Evolutionary conservation across 352 stramenopile species (phyloP), one percentile per base, ranked within the genome.

Genomic region (Phytophthora chlamydospora): DNA sequence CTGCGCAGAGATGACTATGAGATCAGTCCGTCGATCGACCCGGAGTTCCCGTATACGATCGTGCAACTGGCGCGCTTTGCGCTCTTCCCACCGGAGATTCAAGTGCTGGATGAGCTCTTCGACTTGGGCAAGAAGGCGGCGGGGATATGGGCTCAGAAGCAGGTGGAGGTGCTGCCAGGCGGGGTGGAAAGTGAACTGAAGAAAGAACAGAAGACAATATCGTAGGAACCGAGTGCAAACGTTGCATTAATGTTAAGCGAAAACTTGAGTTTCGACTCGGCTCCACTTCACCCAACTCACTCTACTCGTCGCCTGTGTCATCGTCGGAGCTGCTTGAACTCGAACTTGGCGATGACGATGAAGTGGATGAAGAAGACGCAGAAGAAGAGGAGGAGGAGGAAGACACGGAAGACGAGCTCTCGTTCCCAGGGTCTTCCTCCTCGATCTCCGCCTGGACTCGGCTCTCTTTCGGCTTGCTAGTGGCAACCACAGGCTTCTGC

Each of bases 21-120:
- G 40, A 91, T 95, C 55, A 90, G 80, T 59, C 86, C 86, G 38
- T 87, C 77, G 13, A 62, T 91, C 16, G 76, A 91, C 38, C 50
- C 66, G 1, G 42, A 76, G 0, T 93, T 93, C 52, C 80, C 84
- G 8, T 86, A 75, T 47, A 65, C 57, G 7, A 75, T 91, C 44
- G 66, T 79, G 40, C 69, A 93, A 44, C 61, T 95, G 38, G 54
- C 56, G 7, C 75, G 73, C 12, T 90, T 76, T 46, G 62, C 84
- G 14, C 58, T 95, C 14, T 73, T 89, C 35, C 83, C 86, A 36
- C 83, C 86, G 4, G 51, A 84, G 14, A 34, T 72, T 6, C 35
- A 70, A 13, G 70, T 90, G 43, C 66, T 92, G 33, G 84, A 95
- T 56, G 55, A 91, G 29, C 62, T 95, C 5, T 91, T 88, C 32